Conservation (phyloP, 805 yeast genomes). For the Candida wancherniae region DNA sequence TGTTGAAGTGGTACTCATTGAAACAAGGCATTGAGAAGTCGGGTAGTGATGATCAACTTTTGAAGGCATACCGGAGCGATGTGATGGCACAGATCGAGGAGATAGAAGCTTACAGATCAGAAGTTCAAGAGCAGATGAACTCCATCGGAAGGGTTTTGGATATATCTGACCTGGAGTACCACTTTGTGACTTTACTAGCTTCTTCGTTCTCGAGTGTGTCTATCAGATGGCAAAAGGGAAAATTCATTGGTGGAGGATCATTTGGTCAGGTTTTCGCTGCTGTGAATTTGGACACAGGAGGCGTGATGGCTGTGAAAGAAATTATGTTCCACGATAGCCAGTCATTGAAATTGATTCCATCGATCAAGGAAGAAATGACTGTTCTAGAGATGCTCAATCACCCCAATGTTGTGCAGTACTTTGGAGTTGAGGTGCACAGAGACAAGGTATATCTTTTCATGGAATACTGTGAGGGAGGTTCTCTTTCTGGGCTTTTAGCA, state of each 20-base stretch:
- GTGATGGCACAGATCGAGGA: conserved; percentile 60
- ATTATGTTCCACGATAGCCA: conserved; percentile 86
- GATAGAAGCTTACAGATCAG: conserved; percentile 55
- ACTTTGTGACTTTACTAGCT: conserved; percentile 78
- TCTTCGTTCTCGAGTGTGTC: conserved; percentile 86
- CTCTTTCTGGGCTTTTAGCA: conserved; percentile 75
- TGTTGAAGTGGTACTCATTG: conserved; percentile 49
- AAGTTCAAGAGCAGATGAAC: conserved; percentile 36
- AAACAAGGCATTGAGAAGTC: conserved; percentile 48
- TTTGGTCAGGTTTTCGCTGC: conserved; percentile 95
- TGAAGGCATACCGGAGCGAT: conserved; percentile 56
- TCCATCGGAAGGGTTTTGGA: conserved; percentile 86
- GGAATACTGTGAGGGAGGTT: conserved; percentile 97
- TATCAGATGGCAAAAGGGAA: conserved; percentile 96
- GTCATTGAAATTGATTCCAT: conserved; percentile 75
- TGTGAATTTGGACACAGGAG: conserved; percentile 89
- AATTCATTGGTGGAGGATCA: conserved; percentile 90
- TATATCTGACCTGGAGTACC: conserved; percentile 80
- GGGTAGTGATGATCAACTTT: conserved; percentile 35
- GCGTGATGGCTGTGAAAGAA: conserved; percentile 95
- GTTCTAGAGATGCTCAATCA: conserved; percentile 92
- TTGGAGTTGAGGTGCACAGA: conserved; percentile 95
- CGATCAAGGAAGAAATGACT: conserved; percentile 94
- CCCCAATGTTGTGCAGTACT: conserved; percentile 94
- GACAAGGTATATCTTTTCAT: conserved; percentile 92